Conservation (phyloP, 2,329 filamentous ascomycete genomes). For the Aspergillus sclerotialis region DNA sequence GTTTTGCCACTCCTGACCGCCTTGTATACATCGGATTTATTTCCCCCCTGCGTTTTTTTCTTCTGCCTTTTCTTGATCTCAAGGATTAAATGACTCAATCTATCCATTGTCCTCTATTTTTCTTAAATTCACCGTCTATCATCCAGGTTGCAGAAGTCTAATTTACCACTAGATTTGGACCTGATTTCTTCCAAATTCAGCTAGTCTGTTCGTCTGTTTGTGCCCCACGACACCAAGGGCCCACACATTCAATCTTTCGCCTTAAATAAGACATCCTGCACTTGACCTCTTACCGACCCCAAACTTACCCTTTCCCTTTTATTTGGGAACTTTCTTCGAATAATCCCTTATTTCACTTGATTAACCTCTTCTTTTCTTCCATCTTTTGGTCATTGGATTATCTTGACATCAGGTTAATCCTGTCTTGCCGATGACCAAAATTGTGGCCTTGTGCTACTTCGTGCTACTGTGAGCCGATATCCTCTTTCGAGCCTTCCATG, state of each 20-base stretch:
- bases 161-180: too few relatives aligned
- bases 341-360: not conserved
- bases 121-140: too few relatives aligned
- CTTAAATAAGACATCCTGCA: conserved; percentile 1
- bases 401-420: not conserved
- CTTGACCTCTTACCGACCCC: too few relatives aligned
- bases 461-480: conserved; percentile 26
- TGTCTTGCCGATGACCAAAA: conserved; percentile 25
- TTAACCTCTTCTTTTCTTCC: conserved; percentile 1
- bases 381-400: not conserved
- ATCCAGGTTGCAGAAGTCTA: too few relatives aligned
- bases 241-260: not conserved
- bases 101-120: too few relatives aligned
- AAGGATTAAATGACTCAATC: too few relatives aligned
- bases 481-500: conserved; percentile 59
- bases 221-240: too few relatives aligned
- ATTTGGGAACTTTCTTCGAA: too few relatives aligned
- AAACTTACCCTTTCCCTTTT: too few relatives aligned
- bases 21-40: not conserved
- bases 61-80: too few relatives aligned
- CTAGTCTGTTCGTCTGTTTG: too few relatives aligned
- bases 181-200: too few relatives aligned
- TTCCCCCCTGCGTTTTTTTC: not conserved
- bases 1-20: not conserved
- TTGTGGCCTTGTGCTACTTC: conserved; percentile 27